These are phyloP conservation scores for Leptosphaerulina australis DNA, from an alignment of 2,329 filamentous ascomycete species.

Conservation along the genomic window DNA sequence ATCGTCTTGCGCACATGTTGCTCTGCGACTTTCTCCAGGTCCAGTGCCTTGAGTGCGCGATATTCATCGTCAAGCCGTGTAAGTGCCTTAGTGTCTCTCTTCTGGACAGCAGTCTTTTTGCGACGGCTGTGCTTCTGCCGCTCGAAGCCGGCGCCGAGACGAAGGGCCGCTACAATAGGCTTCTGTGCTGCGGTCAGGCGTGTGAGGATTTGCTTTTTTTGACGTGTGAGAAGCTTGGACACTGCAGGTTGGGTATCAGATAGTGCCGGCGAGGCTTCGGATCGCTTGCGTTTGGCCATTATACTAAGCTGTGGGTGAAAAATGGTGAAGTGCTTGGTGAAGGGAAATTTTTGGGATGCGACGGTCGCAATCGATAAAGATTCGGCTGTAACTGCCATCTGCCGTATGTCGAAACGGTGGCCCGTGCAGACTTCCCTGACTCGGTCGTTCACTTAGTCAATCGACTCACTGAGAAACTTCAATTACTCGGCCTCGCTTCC, in stretches of 20 bases:
- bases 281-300: conserved; percentile 48
- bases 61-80: conserved; percentile 68
- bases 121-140: conserved; percentile 73
- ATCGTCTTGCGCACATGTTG: conserved; percentile 64
- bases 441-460: too few relatives aligned
- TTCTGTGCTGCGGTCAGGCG: conserved; percentile 62
- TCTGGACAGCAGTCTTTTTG: conserved; percentile 59
- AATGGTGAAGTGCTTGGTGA: neutral
- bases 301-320: neutral
- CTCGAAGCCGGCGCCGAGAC: conserved; percentile 76
- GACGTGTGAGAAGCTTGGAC: conserved; percentile 19
- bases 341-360: conserved; percentile 13
- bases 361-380: conserved; percentile 3
- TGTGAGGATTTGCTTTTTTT: conserved; percentile 42
- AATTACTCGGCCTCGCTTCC: too few relatives aligned
- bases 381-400: conserved; percentile 7
- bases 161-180: conserved; percentile 68
- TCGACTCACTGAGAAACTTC: too few relatives aligned
- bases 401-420: too few relatives aligned
- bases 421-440: too few relatives aligned
- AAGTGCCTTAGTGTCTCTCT: conserved; percentile 56
- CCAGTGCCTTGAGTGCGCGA: conserved; percentile 62
- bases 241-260: conserved; percentile 4
- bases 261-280: conserved; percentile 20
- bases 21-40: conserved; percentile 57